Percentiles rank a stretch among this genome's conserved stretches.
These are phyloP conservation scores for Graphilbum ipis-grandicollis DNA, from an alignment of 2,329 filamentous ascomycete genomes.

Conservation along the genomic window DNA sequence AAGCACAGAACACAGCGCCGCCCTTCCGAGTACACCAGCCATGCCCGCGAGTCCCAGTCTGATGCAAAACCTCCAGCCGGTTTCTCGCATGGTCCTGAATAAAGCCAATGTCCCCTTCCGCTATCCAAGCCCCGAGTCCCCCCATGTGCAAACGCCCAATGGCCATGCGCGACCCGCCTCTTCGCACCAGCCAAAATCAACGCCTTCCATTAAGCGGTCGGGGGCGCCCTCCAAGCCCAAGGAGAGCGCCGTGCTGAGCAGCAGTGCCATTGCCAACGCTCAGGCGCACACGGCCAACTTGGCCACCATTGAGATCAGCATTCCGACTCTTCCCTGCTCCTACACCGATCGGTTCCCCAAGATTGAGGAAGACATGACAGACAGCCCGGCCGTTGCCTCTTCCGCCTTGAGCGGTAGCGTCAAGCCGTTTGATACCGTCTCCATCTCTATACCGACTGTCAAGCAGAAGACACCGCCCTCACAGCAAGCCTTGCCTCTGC, in stretches of 20 bases:
- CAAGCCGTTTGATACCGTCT: too few species aligned
- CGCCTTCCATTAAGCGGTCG: conserved; percentile 14
- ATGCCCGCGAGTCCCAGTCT: conserved; percentile 15
- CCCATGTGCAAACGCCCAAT: conserved; percentile 4
- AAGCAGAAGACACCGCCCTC: too few species aligned
- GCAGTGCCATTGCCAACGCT: conserved; percentile 7
- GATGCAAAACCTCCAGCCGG: conserved; percentile 28
- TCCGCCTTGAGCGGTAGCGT: too few species aligned
- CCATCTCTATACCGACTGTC: too few species aligned
- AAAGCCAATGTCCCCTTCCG: conserved; percentile 22
- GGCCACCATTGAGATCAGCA: conserved; percentile 27
- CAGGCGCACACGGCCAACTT: conserved; percentile 18
- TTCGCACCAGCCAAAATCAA: conserved; percentile 11
- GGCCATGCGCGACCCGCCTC: conserved; percentile 9
- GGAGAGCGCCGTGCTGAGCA: conserved; percentile 8
- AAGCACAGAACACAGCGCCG: not conserved
- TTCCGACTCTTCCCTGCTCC: conserved; percentile 16
- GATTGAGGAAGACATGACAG: not conserved
- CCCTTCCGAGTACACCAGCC: conserved; percentile 9
- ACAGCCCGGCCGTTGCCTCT: not conserved
- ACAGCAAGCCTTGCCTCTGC: not conserved
- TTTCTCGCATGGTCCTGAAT: conserved; percentile 30
- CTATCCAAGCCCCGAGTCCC: conserved; percentile 20
- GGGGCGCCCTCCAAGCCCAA: conserved; percentile 1
- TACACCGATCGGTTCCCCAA: not conserved